These are phyloP conservation scores for Trichoderma aggressivum DNA, from an alignment of 2,329 filamentous ascomycete genomes.

Conservation along the genomic window DNA sequence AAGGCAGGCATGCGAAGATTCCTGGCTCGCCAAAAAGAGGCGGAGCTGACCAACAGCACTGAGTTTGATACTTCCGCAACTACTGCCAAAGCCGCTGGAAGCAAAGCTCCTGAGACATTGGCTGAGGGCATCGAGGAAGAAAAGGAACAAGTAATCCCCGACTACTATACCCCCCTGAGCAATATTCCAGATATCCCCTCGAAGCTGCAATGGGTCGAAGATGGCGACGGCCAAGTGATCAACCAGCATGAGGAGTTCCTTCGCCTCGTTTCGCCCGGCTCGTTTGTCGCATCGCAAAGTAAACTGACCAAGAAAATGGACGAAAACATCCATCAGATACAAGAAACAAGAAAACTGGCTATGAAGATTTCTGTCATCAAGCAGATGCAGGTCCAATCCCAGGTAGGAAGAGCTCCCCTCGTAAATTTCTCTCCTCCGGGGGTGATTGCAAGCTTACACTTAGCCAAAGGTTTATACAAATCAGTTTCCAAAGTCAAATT, in stretches of 20 bases:
- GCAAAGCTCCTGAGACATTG: slow-evolving; percentile 66
- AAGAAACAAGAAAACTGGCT: slow-evolving; percentile 92
- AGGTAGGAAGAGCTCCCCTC: slow-evolving; percentile 56
- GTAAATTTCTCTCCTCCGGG: neutral
- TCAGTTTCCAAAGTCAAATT: slow-evolving; percentile 95
- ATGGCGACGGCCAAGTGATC: slow-evolving; percentile 82
- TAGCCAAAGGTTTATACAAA: slow-evolving; percentile 79
- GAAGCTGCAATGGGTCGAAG: slow-evolving; percentile 82
- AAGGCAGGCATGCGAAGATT: slow-evolving; percentile 89
- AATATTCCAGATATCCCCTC: slow-evolving; percentile 80
- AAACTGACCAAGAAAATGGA: slow-evolving; percentile 77
- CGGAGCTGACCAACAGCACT: slow-evolving; percentile 44
- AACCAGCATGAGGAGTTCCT: slow-evolving; percentile 85
- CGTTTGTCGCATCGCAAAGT: slow-evolving; percentile 73
- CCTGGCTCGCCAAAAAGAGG: slow-evolving; percentile 72
- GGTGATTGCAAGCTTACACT: neutral
- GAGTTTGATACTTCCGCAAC: slow-evolving; percentile 37
- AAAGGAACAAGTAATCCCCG: slow-evolving; percentile 78
- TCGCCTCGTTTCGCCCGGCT: slow-evolving; percentile 68
- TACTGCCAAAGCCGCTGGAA: slow-evolving; percentile 45
- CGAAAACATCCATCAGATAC: slow-evolving; percentile 88
- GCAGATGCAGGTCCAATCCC: slow-evolving; percentile 98
- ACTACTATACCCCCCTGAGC: slow-evolving; percentile 89
- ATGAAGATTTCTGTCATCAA: slow-evolving; percentile 97
- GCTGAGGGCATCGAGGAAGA: slow-evolving; percentile 94